Base-by-base conservation (phyloP, 2,329 filamentous ascomycete genomes). In the Sclerotinia nivalis region DNA sequence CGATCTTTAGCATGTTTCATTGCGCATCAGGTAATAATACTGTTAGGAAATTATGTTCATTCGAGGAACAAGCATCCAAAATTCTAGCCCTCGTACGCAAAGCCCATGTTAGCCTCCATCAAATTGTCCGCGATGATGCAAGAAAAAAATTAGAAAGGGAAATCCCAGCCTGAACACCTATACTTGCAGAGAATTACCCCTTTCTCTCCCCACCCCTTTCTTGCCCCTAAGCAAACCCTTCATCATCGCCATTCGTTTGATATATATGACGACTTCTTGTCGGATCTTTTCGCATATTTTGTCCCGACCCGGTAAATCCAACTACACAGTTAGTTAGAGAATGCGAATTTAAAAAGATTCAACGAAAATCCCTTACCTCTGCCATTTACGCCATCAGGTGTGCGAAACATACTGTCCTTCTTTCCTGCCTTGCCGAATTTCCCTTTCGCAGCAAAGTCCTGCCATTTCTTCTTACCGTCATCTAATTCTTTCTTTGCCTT, bases 381-480 rank as follows among this genome's bases (percentile, higher is more conserved):
- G 70, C 92, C 94, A 77, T 93, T 88, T 34, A 96, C 87, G 72
- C 93, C 90, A 45, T 97, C 93, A 0, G 93, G 93, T 3, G 94
- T 97, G 60, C 94, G 89, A 80, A 97, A 97, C 94, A 97, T 97
- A 84, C 93, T 97, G 62, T 97, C 93, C 82, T 97, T 97, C 83
- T 95, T 95, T 34, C 80, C 80, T 55, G 82, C 74, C 79, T 90
- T 91, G 73, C 84, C 87, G 73, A 88, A 83, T 78, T 93, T 94
- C 60, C 85, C 87, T 80, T 96, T 97, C 77, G 86, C 85, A 74
- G 89, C 91, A 80, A 97, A 99, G 73, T 96, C 92, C 79, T 97
- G 91, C 96, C 96, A 99, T 79, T 96, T 97, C 77, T 83, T 92
- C 84, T 97, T 97, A 77, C 91, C 91, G 73, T 89, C 92, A 82